Conservation (phyloP, 768 basidiomycete species). For the Lepiota venenata region DNA sequence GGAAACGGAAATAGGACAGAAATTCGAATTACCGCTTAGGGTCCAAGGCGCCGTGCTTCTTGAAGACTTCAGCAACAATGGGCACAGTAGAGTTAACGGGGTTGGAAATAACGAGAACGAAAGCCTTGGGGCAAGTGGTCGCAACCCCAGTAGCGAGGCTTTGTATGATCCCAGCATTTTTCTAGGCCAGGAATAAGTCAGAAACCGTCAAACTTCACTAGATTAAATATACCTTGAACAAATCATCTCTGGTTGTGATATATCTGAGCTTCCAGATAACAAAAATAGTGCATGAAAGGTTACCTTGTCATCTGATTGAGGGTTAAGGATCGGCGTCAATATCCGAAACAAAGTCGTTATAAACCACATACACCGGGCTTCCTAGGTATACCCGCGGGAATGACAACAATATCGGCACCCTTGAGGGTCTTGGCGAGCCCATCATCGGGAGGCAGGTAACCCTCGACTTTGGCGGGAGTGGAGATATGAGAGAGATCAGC, state of each 20-base stretch:
- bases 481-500: constrained; percentile 93
- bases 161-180: constrained; percentile 96
- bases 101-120: constrained; percentile 96
- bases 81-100: constrained; percentile 99
- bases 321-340: constrained; percentile 14
- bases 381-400: constrained; percentile 94
- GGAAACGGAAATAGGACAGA: background rate
- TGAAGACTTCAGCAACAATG: constrained; percentile 93
- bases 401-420: constrained; percentile 88
- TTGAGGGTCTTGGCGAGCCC: constrained; percentile 80
- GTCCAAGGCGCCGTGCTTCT: constrained; percentile 88
- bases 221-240: constrained; percentile 73
- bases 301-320: constrained; percentile 50
- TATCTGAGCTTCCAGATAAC: constrained; percentile 14
- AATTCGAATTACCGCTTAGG: constrained; percentile 66
- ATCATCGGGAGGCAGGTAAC: constrained; percentile 76
- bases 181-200: constrained; percentile 42
- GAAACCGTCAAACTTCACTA: background rate
- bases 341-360: constrained; percentile 2
- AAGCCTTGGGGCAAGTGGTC: constrained; percentile 79
- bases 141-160: constrained; percentile 92
- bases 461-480: constrained; percentile 80
- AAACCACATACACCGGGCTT: constrained; percentile 79
- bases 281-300: constrained; percentile 15
- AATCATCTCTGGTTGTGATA: constrained; percentile 66